A percentile compares a stretch with the other conserved stretches of the same genome.
Conservation (phyloP, 169 alveolate genomes). For the Plasmodium vivax region DNA sequence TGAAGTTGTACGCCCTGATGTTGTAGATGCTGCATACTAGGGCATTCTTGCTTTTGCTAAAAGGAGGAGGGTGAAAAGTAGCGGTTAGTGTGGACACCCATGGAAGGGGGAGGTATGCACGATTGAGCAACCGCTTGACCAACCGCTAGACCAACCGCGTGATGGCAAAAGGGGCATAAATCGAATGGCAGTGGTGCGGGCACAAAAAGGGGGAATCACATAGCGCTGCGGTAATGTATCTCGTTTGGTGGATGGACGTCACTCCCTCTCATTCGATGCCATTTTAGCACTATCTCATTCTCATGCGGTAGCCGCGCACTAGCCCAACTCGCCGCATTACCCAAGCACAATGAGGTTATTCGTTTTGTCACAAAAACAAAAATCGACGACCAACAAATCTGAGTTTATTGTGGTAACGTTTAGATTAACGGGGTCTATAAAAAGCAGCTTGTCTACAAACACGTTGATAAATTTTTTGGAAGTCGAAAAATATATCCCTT, state of each 20-base stretch:
- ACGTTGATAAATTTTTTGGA: conserved; percentile 57
- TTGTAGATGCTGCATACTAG: conserved; percentile 38
- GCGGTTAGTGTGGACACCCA: not conserved
- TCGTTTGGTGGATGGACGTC: not conserved
- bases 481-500: conserved; percentile 48
- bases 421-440: conserved; percentile 49
- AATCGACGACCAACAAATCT: conserved; percentile 35
- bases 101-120: not conserved
- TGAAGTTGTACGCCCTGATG: conserved; percentile 17
- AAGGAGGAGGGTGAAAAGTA: not conserved
- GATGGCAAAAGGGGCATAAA: not conserved
- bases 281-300: not conserved
- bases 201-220: not conserved
- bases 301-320: not conserved
- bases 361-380: conserved; percentile 36
- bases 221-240: not conserved
- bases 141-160: not conserved
- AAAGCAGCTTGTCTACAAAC: conserved; percentile 53
- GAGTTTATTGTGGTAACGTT: conserved; percentile 47
- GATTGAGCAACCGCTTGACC: not conserved
- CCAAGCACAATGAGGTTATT: conserved; percentile 52
- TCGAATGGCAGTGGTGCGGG: not conserved
- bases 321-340: not conserved
- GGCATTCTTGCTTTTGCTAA: conserved; percentile 46
- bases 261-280: not conserved